phyloP scores from a whole-genome alignment of 257 asterid genomes.

The Paraleonurus japonicus region DNA sequence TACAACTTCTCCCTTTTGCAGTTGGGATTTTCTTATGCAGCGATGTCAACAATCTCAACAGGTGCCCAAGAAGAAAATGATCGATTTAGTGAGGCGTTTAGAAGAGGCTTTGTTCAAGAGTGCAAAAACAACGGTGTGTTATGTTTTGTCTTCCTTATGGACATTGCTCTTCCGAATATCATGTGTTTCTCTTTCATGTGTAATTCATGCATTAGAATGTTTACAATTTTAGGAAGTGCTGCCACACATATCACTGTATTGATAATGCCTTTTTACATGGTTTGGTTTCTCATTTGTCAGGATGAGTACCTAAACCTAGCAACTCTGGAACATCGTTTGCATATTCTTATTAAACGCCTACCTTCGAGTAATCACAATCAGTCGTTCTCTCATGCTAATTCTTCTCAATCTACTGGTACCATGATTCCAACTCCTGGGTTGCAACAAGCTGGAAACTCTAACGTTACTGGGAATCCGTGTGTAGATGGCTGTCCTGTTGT shows the following conservation, averaged over 20 bases:
- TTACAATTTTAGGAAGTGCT: slow-evolving; percentile 12
- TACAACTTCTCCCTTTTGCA: slow-evolving; percentile 42
- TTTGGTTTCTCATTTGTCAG: slow-evolving; percentile 39
- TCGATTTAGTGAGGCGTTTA: slow-evolving; percentile 71
- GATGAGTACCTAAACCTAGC: slow-evolving; percentile 74
- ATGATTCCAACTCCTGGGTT: slow-evolving; percentile 99
- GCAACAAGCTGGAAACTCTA: slow-evolving; percentile 69
- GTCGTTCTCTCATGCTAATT: slow-evolving; percentile 71
- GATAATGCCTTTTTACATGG: neutral
- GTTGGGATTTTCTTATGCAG: slow-evolving; percentile 59
- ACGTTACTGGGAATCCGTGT: slow-evolving; percentile 48
- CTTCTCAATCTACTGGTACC: slow-evolving; percentile 79
- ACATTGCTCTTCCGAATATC: slow-evolving; percentile 3
- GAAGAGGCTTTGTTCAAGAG: slow-evolving; percentile 77
- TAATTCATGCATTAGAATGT: slow-evolving; percentile 4
- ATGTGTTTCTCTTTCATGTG: neutral
- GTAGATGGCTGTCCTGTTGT: slow-evolving; percentile 53
- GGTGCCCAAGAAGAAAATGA: slow-evolving; percentile 50
- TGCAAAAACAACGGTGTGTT: slow-evolving; percentile 75
- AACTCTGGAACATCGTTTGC: slow-evolving; percentile 77
- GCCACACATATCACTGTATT: neutral
- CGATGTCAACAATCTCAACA: slow-evolving; percentile 64
- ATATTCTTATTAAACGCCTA: slow-evolving; percentile 32
- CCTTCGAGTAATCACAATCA: slow-evolving; percentile 51
- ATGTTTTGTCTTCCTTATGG: neutral